Conservation (phyloP, 2,329 filamentous ascomycete genomes). For the Colletotrichum magnum region DNA sequence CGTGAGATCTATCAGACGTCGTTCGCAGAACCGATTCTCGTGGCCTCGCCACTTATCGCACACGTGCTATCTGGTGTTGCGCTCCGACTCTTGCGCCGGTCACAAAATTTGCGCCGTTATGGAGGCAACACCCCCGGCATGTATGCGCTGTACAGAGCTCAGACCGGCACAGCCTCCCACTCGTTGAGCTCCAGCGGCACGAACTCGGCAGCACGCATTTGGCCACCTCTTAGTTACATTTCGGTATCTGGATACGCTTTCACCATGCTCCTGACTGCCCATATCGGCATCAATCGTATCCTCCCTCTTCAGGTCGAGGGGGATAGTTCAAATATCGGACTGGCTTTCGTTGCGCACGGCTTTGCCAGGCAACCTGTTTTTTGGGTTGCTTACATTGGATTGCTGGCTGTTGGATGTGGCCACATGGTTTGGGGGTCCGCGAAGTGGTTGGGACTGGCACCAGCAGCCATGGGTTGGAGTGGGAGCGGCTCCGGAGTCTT, state of each 20-base stretch:
- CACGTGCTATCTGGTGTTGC: conserved; percentile 85
- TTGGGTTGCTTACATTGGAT: conserved; percentile 77
- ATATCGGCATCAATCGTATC: conserved; percentile 82
- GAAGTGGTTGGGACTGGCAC: conserved; percentile 81
- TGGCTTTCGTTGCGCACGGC: conserved; percentile 88
- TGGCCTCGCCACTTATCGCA: conserved; percentile 79
- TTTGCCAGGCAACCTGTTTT: conserved; percentile 81
- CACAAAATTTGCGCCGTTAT: conserved; percentile 80
- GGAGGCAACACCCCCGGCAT: conserved; percentile 76
- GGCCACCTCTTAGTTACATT: conserved; percentile 81
- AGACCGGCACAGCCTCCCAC: conserved; percentile 49
- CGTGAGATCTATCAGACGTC: conserved; percentile 93
- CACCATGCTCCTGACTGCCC: conserved; percentile 74
- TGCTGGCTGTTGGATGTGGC: conserved; percentile 77
- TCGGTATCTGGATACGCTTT: conserved; percentile 81
- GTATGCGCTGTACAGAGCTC: conserved; percentile 53
- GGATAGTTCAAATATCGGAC: conserved; percentile 86
- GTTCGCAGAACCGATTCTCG: conserved; percentile 82
- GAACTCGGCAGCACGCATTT: conserved; percentile 57
- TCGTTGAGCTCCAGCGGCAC: conserved; percentile 46
- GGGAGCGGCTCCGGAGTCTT: conserved; percentile 57
- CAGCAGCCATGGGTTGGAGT: conserved; percentile 65
- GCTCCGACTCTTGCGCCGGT: conserved; percentile 81
- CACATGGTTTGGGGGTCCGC: conserved; percentile 90
- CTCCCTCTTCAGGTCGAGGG: conserved; percentile 84